Evolutionary conservation across 495 filamentous ascomycete species (phyloP).

Genomic region (Aspergillus leporis): DNA sequence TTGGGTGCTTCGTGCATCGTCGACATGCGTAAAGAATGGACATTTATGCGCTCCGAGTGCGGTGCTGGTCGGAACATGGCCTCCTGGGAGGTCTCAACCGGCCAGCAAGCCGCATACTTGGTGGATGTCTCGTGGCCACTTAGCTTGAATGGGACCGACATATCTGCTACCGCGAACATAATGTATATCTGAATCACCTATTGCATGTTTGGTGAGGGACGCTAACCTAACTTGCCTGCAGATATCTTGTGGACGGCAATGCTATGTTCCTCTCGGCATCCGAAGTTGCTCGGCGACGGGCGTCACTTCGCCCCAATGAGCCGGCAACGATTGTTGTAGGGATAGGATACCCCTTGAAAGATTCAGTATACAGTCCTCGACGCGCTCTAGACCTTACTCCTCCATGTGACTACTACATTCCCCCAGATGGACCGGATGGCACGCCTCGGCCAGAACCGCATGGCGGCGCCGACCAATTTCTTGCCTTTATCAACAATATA

Average conservation of each 20-base stretch:
- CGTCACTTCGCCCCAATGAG: conserved; percentile 4
- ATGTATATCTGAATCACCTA: conserved; percentile 14
- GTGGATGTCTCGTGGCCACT: conserved; percentile 28
- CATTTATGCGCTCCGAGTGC: conserved; percentile 8
- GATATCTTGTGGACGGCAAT: conserved; percentile 28
- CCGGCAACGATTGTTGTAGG: conserved; percentile 20
- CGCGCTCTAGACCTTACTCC: conserved; percentile 24
- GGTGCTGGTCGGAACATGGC: conserved; percentile 15
- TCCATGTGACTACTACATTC: conserved; percentile 19
- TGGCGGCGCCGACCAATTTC: conserved; percentile 24
- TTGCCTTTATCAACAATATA: conserved; percentile 17
- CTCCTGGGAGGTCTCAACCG: conserved; percentile 16
- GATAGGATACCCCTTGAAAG: conserved; percentile 25
- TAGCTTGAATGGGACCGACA: conserved; percentile 11
- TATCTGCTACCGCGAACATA: conserved; percentile 13
- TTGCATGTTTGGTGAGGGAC: background rate
- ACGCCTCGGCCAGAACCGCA: conserved; percentile 5
- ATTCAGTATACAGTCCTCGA: conserved; percentile 21
- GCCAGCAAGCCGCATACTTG: conserved; percentile 13
- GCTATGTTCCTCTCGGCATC: conserved; percentile 24
- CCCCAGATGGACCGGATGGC: conserved; percentile 18
- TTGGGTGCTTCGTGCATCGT: background rate
- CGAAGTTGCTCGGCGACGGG: conserved; percentile 21
- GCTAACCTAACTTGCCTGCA: conserved; percentile 1
- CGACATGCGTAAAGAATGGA: conserved; percentile 13